Conservation (phyloP, 805 yeast genomes). For the Isabelozyma heimii region DNA sequence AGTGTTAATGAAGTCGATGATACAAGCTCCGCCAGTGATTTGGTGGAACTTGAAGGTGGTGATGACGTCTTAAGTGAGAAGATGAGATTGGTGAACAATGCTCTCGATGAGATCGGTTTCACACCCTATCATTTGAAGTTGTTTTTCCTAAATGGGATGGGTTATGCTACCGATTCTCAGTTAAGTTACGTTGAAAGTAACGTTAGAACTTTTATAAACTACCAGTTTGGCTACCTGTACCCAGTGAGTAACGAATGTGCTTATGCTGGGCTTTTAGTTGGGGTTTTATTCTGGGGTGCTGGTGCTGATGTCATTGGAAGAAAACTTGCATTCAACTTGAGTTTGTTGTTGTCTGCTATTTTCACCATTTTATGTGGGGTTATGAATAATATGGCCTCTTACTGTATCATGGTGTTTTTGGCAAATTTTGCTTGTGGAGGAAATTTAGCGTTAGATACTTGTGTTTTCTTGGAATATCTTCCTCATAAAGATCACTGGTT, state of each 20-base stretch:
- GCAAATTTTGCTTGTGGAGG: conserved; percentile 53
- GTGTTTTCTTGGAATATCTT: conserved; percentile 51
- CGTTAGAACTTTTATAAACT: conserved; percentile 22
- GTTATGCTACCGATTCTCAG: conserved; percentile 34
- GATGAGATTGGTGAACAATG: conserved; percentile 47
- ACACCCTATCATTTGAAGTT: conserved; percentile 32
- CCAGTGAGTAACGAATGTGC: conserved; percentile 25
- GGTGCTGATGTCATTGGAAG: conserved; percentile 56
- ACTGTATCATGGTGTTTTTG: conserved; percentile 47
- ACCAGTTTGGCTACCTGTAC: conserved; percentile 22
- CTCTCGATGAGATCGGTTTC: conserved; percentile 57
- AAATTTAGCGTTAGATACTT: conserved; percentile 53
- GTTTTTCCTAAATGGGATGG: conserved; percentile 35
- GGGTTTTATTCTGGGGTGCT: conserved; percentile 57
- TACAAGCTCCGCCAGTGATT: conserved; percentile 6
- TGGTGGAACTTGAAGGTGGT: not conserved
- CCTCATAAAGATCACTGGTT: conserved; percentile 52
- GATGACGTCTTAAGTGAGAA: conserved; percentile 40
- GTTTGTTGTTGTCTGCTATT: conserved; percentile 46
- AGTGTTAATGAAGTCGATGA: not conserved
- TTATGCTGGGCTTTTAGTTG: conserved; percentile 46
- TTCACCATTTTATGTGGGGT: conserved; percentile 57
- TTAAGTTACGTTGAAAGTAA: conserved; percentile 19
- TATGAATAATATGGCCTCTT: conserved; percentile 47
- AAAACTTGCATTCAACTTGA: conserved; percentile 48